Percentiles rank a stretch among this genome's conserved stretches.
Conservation (phyloP, 2,329 filamentous ascomycete genomes). For the Monosporascus sp. region DNA sequence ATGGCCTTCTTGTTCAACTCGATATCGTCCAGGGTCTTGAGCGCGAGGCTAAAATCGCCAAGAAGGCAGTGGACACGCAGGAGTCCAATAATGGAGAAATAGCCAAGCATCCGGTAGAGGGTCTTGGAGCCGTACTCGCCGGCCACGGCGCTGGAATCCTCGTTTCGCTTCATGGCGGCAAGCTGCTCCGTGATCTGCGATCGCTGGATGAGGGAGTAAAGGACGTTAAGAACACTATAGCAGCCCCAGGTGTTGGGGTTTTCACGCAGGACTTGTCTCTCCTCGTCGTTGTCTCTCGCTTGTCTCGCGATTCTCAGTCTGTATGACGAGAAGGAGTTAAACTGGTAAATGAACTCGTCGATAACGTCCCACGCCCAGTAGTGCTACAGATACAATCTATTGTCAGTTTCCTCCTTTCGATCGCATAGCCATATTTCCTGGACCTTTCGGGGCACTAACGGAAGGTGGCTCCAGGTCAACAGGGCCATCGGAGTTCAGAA, state of each 20-base stretch:
- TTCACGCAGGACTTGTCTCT: conserved; percentile 84
- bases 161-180: conserved; percentile 86
- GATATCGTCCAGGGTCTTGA: conserved; percentile 98
- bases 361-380: conserved; percentile 99
- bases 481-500: conserved; percentile 97
- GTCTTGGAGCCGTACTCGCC: conserved; percentile 94
- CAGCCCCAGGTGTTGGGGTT: conserved; percentile 99
- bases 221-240: conserved; percentile 98
- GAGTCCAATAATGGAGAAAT: conserved; percentile 98
- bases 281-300: conserved; percentile 77
- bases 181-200: conserved; percentile 98
- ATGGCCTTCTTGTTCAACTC: conserved; percentile 99
- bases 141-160: conserved; percentile 81
- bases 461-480: conserved; percentile 95
- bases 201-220: conserved; percentile 97
- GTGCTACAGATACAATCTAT: conserved; percentile 53
- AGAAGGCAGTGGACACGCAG: conserved; percentile 93
- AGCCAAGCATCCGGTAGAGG: conserved; percentile 96
- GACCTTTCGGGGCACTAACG: conserved; percentile 50
- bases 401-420: conserved; percentile 12
- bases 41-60: conserved; percentile 93
- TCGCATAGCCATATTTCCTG: not conserved
- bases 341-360: conserved; percentile 99
- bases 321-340: conserved; percentile 99
- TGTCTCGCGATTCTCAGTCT: conserved; percentile 82